These are phyloP conservation scores for Populus tomentosa DNA, from an alignment of 441 rosid species.

Conservation along the genomic window DNA sequence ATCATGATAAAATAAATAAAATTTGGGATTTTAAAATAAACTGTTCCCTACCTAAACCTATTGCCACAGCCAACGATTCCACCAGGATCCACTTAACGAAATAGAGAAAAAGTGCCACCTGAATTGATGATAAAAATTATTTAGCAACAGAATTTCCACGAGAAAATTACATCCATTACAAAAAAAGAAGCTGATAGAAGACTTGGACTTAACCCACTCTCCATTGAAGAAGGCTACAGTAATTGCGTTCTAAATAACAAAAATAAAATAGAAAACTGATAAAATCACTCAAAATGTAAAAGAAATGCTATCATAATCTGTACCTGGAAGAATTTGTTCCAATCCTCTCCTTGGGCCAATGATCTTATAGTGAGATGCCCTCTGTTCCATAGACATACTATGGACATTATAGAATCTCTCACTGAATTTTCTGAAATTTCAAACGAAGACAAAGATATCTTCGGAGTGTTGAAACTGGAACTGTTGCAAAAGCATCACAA, in stretches of 20 bases:
- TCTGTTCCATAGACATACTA: constrained; percentile 56
- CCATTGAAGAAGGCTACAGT: neutral
- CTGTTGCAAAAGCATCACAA: constrained; percentile 35
- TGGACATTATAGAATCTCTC: constrained; percentile 41
- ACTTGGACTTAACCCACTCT: neutral
- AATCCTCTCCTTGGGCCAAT: constrained; percentile 60
- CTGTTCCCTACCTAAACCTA: constrained; percentile 52
- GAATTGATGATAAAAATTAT: constrained; percentile 14
- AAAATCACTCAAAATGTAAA: constrained; percentile 1
- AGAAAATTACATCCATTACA: neutral
- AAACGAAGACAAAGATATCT: constrained; percentile 50
- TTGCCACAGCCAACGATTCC: constrained; percentile 31
- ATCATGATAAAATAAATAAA: neutral
- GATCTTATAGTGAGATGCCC: constrained; percentile 32
- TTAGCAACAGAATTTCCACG: neutral
- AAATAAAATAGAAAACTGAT: neutral
- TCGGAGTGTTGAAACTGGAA: constrained; percentile 42
- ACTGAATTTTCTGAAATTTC: constrained; percentile 44
- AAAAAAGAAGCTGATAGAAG: neutral
- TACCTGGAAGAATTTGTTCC: constrained; percentile 72
- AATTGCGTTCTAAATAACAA: neutral
- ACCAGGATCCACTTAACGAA: constrained; percentile 38
- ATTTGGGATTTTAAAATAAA: neutral
- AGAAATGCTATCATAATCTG: constrained; percentile 8
- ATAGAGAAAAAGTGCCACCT: constrained; percentile 50